Evolutionary conservation across 2,329 filamentous ascomycete species (phyloP).

Genomic region (Diaporthe citrichinensis): DNA sequence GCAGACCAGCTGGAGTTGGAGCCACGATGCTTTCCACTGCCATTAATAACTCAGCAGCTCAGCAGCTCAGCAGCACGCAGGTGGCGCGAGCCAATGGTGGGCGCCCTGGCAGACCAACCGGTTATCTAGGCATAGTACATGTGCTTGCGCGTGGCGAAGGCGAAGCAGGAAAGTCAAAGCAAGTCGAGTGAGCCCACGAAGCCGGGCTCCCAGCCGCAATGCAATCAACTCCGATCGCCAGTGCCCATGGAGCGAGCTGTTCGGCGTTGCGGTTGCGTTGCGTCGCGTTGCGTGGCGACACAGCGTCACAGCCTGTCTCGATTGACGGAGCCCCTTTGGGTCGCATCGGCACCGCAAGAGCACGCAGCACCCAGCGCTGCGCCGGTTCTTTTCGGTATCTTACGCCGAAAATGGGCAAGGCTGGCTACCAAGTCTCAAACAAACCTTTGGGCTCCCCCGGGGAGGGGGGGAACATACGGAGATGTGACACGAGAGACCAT

Average conservation of each 20-base stretch:
- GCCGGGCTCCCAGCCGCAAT: conserved; percentile 36
- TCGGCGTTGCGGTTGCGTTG: conserved; percentile 25
- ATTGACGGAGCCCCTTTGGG: conserved; percentile 35
- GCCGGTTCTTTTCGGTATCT: conserved; percentile 31
- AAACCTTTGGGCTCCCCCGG: conserved; percentile 20
- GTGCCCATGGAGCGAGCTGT: conserved; percentile 29
- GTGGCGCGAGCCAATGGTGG: conserved; percentile 33
- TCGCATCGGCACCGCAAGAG: conserved; percentile 19
- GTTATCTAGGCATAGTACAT: conserved; percentile 26
- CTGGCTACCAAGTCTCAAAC: conserved; percentile 28
- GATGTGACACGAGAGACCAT: conserved; percentile 31
- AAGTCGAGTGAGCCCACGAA: conserved; percentile 20
- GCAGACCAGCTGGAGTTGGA: conserved; percentile 38
- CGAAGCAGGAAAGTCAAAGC: conserved; percentile 22
- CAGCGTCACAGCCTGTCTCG: conserved; percentile 33
- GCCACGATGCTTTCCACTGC: conserved; percentile 8
- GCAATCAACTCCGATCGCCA: conserved; percentile 37
- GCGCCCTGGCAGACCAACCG: conserved; percentile 4
- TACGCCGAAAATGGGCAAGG: conserved; percentile 30
- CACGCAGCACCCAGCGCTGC: conserved; percentile 21
- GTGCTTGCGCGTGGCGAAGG: conserved; percentile 28
- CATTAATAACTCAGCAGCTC: conserved; percentile 36
- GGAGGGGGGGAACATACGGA: conserved; percentile 7
- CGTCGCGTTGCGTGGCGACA: conserved; percentile 33
- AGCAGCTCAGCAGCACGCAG: conserved; percentile 36